phyloP scores from a whole-genome alignment of 2,329 filamentous ascomycete genomes.

The Clonostachys solani region DNA sequence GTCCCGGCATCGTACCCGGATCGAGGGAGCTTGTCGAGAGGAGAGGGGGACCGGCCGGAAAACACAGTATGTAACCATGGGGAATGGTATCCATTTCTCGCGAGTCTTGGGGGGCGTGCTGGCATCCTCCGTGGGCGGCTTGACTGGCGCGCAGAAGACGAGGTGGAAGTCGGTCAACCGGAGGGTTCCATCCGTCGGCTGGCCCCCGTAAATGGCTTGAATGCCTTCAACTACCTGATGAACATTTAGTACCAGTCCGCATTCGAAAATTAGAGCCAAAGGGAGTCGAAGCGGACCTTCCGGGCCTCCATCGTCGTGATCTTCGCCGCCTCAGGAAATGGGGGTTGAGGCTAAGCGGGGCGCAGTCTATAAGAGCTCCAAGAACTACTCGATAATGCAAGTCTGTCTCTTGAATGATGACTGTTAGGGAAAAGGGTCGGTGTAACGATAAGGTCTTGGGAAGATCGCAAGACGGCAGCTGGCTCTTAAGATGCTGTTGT shows the following conservation, averaged over 20 bases:
- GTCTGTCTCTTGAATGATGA: too few species aligned
- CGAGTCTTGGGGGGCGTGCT: conserved; percentile 28
- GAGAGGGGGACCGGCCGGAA: conserved; percentile 69
- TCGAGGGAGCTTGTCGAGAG: conserved; percentile 70
- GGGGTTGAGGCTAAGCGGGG: too few species aligned
- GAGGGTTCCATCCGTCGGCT: conserved; percentile 51
- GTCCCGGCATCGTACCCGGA: conserved; percentile 86
- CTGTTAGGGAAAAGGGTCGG: too few species aligned
- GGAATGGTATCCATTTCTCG: conserved; percentile 92
- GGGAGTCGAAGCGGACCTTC: conserved; percentile 23
- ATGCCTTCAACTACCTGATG: conserved; percentile 50
- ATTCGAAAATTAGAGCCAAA: neutral
- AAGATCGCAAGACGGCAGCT: too few species aligned
- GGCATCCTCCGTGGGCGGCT: conserved; percentile 7
- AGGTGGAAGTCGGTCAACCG: conserved; percentile 61
- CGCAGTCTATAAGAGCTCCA: too few species aligned
- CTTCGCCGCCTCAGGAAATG: neutral
- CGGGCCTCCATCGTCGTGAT: conserved; percentile 29
- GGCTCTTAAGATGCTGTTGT: too few species aligned
- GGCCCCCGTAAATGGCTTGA: conserved; percentile 55
- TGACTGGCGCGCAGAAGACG: conserved; percentile 39
- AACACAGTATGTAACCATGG: conserved; percentile 79
- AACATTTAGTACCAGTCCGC: neutral
- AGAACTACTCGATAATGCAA: too few species aligned
- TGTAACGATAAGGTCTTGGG: too few species aligned